Base-by-base conservation (phyloP, 371 early-diverging fungal species). In the Apophysomyces trapeziformis region DNA sequence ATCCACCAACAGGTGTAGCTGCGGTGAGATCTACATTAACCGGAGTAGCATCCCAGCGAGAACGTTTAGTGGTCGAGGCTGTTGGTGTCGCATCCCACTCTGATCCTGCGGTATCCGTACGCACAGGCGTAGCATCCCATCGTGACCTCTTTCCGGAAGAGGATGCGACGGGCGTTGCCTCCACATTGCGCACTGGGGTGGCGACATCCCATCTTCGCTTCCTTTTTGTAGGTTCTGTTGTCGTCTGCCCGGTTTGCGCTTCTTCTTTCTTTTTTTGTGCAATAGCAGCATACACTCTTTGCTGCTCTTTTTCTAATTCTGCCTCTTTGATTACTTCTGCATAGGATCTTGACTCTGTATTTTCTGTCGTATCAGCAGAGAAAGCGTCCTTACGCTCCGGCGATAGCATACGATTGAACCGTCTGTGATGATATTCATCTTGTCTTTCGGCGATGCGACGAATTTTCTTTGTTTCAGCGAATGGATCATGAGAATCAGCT, bases 371-470 rank as follows among this genome's bases (percentile, higher is more conserved):
- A 4, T 62, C 70, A 41, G 72, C 76, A n/a, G 85, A 68, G 71
- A 97, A 96, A 0, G 95, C 91, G 73, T 98, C 97, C 38, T 76
- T 83, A 13, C 96, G 85, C 59, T 91, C 92, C 2, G 96, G 96
- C 11, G 97, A 96, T 26, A 98, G 85, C 63, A 83, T 84, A 8
- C 99, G 87, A 57, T 87, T 87, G 63, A 88, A 87, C 39, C 96
- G 79, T 38, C 93, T 88, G 61, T 87, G 87, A 54, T 92, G 91
- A 67, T 98, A 96, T 60, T 96, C 95, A 75, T 86, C 87, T 71
- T 96, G 93, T 58, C 97, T 78, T 54, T 95, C 96, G 7, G 88
- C 88, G 66, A 97, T 95, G 7, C 82, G 77, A 39, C 85, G 78
- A 57, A 75, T 77, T 32, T 69, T 67, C 32, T 75, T 76, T 32